phyloP scores from a whole-genome alignment of 1,139 yeast genomes.

The Meyerozyma elateridarum region DNA sequence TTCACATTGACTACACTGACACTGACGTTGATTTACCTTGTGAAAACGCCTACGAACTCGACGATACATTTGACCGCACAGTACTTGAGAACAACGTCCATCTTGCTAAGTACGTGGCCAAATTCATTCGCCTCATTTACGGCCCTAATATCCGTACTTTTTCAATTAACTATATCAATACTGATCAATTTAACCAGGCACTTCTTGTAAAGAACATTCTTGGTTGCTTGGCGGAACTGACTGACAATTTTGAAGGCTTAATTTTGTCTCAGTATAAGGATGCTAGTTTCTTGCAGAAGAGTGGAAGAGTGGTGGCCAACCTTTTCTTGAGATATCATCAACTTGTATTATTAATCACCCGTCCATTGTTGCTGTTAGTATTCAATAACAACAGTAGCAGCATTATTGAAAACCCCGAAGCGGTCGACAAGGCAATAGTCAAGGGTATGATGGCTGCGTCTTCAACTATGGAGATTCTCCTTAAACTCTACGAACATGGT shows the following conservation, averaged over 20 bases:
- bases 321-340: slow-evolving; percentile 45
- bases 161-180: slow-evolving; percentile 36
- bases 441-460: slow-evolving; percentile 38
- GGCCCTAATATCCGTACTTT: slow-evolving; percentile 37
- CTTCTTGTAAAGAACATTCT: slow-evolving; percentile 27
- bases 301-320: slow-evolving; percentile 31
- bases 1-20: slow-evolving; percentile 45
- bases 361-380: slow-evolving; percentile 41
- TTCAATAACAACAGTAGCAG: slow-evolving; percentile 27
- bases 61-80: slow-evolving; percentile 30
- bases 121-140: slow-evolving; percentile 29
- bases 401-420: slow-evolving; percentile 24
- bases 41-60: slow-evolving; percentile 27
- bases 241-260: slow-evolving; percentile 30
- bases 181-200: slow-evolving; percentile 36
- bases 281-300: slow-evolving; percentile 16
- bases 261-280: slow-evolving; percentile 21
- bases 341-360: slow-evolving; percentile 37
- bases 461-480: slow-evolving; percentile 35
- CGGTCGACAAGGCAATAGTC: slow-evolving; percentile 30
- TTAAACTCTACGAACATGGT: slow-evolving; percentile 30
- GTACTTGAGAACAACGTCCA: slow-evolving; percentile 37
- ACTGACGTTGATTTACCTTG: slow-evolving; percentile 46
- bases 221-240: slow-evolving; percentile 25
- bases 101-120: slow-evolving; percentile 33